These are phyloP conservation scores for Detonula confervacea DNA, from an alignment of 352 stramenopile species.

Conservation along the genomic window DNA sequence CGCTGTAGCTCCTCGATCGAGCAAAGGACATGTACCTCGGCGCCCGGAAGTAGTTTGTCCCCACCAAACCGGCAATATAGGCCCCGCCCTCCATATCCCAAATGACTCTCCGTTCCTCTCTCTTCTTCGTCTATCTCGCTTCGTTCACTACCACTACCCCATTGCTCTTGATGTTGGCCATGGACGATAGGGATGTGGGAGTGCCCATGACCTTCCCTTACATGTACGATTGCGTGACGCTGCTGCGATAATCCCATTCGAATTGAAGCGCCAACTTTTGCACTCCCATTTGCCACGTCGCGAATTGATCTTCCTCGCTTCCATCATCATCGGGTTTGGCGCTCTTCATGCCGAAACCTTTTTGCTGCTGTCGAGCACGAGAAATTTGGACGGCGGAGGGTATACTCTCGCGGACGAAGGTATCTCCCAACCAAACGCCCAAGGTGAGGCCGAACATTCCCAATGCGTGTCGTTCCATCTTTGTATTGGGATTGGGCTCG, in stretches of 20 bases:
- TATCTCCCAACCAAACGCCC: conserved; percentile 76
- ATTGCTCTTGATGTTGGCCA: conserved; percentile 34
- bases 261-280: conserved; percentile 77
- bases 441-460: conserved; percentile 67
- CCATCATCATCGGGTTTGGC: conserved; percentile 1
- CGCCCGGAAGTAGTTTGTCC: conserved; percentile 55
- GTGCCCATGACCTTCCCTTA: conserved; percentile 69
- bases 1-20: conserved; percentile 19
- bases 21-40: conserved; percentile 51
- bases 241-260: conserved; percentile 72
- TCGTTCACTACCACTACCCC: conserved; percentile 70
- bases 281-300: conserved; percentile 66
- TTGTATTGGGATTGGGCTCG: conserved; percentile 11
- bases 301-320: conserved; percentile 48
- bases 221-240: conserved; percentile 57
- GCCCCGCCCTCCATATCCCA: conserved; percentile 65
- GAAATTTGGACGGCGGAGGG: conserved; percentile 17
- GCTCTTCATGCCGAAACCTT: conserved; percentile 53
- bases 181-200: conserved; percentile 39
- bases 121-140: conserved; percentile 47
- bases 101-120: conserved; percentile 65
- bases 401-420: conserved; percentile 66
- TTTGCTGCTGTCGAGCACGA: conserved; percentile 11
- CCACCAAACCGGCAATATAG: conserved; percentile 63
- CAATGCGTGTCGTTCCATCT: conserved; percentile 54